These are phyloP conservation scores for Chlorella sp. DNA, from an alignment of 139 green algal genomes.

Conservation along the genomic window DNA sequence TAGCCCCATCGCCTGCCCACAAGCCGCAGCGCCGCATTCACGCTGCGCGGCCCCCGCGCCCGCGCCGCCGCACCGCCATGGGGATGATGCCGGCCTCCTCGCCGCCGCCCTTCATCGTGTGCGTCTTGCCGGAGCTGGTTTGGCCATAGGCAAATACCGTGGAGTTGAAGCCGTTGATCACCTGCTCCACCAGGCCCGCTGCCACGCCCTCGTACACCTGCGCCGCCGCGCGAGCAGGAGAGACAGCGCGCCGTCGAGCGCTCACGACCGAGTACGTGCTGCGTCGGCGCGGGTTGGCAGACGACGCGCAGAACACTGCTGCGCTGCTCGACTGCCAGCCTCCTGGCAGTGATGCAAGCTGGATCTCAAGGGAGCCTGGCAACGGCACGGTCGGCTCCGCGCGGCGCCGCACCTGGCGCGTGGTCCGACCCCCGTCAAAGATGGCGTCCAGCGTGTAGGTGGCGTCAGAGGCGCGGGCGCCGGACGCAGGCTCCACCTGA, in stretches of 20 bases:
- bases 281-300: too few species aligned
- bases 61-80: conserved; percentile 80
- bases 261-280: conserved; percentile 18
- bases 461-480: conserved; percentile 33
- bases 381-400: too few species aligned
- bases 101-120: conserved; percentile 89
- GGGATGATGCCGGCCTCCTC: conserved; percentile 82
- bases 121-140: conserved; percentile 94
- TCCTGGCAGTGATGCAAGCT: too few species aligned
- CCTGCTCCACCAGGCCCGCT: conserved; percentile 66
- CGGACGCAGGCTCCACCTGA: conserved; percentile 44
- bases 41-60: too few species aligned
- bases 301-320: too few species aligned
- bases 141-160: conserved; percentile 98
- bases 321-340: too few species aligned
- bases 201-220: conserved; percentile 76
- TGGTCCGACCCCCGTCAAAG: conserved; percentile 62
- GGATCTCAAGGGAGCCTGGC: too few species aligned
- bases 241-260: too few species aligned
- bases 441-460: conserved; percentile 80
- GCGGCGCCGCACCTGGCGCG: too few species aligned
- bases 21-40: too few species aligned
- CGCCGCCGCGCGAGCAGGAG: conserved; percentile 41
- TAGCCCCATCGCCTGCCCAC: too few species aligned
- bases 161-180: conserved; percentile 82